Evolutionary conservation across 2,329 filamentous ascomycete species (phyloP).

Genomic region (Aspergillus fumigatiaffinis): DNA sequence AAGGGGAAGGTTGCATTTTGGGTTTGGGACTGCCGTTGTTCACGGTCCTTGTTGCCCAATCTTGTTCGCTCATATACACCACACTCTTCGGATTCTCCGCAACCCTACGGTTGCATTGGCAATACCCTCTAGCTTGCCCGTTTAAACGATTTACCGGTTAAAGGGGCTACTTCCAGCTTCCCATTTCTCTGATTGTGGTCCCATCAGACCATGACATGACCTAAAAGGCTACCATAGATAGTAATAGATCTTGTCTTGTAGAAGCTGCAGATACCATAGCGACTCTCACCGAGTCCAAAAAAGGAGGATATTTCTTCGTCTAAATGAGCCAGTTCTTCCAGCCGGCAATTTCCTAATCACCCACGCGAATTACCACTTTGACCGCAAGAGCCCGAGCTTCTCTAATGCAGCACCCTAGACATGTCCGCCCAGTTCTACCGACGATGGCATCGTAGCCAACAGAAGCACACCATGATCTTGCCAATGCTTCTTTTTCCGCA

Average conservation of each 20-base stretch:
- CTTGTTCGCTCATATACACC: background rate
- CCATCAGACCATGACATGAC: background rate
- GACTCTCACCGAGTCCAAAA: background rate
- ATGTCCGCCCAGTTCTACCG: constrained; percentile 36
- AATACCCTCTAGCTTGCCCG: background rate
- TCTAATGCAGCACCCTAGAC: constrained; percentile 40
- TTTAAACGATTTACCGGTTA: background rate
- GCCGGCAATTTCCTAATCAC: constrained; percentile 10
- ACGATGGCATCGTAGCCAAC: constrained; percentile 41
- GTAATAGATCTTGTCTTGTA: background rate
- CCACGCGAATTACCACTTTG: constrained; percentile 37
- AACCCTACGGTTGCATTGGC: background rate
- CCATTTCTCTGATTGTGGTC: background rate
- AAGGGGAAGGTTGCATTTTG: background rate
- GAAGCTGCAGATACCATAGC: background rate
- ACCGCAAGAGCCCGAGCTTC: constrained; percentile 41
- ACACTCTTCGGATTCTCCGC: background rate
- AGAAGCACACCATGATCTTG: constrained; percentile 43
- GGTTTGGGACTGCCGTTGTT: background rate
- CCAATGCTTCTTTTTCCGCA: constrained; percentile 37
- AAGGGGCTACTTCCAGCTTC: background rate
- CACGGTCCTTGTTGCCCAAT: background rate
- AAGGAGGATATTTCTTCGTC: no score
- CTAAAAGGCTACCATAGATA: background rate
- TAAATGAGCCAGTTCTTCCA: no score